Percentiles rank a stretch among this genome's conserved stretches.
phyloP scores from a whole-genome alignment of 306 rosid species.

The Rosa multiflora region DNA sequence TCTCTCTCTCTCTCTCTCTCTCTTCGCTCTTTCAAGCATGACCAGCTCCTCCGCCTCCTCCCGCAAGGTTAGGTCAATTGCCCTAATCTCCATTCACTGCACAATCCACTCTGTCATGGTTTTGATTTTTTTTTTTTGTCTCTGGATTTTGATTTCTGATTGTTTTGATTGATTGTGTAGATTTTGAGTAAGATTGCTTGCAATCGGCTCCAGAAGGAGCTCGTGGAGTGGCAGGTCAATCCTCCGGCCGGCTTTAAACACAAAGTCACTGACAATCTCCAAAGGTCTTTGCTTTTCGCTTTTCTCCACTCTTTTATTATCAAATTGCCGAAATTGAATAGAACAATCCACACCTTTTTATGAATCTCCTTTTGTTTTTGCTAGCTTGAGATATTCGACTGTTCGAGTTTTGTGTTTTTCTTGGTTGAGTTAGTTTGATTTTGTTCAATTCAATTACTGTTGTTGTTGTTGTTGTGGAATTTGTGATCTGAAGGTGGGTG shows the following conservation, averaged over 20 bases:
- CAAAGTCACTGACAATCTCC: constrained; percentile 96
- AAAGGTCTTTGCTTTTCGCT: constrained; percentile 49
- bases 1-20: constrained; percentile 6
- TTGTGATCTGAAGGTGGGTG: constrained; percentile 73
- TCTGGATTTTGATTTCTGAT: background rate
- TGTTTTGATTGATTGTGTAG: constrained; percentile 37
- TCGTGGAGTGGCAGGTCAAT: constrained; percentile 97
- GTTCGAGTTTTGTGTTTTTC: background rate
- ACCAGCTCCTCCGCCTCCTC: constrained; percentile 87
- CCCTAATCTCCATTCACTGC: constrained; percentile 2
- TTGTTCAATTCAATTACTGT: background rate
- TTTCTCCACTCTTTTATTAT: too few relatives aligned
- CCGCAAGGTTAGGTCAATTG: constrained; percentile 65
- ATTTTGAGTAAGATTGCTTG: constrained; percentile 95
- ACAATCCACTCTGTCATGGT: background rate
- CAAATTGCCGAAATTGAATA: too few relatives aligned
- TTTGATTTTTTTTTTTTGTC: background rate
- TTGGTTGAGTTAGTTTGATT: background rate
- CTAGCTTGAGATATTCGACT: background rate
- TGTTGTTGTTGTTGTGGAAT: constrained; percentile 1
- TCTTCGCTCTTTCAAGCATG: constrained; percentile 49
- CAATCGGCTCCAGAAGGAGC: constrained; percentile 99
- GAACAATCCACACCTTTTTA: too few relatives aligned
- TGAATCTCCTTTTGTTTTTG: too few relatives aligned
- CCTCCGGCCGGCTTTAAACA: constrained; percentile 95